Percentiles rank a stretch among this genome's conserved stretches.
These are phyloP conservation scores for Metarhizium guizhouense DNA, from an alignment of 2,329 filamentous ascomycete species.

Conservation along the genomic window DNA sequence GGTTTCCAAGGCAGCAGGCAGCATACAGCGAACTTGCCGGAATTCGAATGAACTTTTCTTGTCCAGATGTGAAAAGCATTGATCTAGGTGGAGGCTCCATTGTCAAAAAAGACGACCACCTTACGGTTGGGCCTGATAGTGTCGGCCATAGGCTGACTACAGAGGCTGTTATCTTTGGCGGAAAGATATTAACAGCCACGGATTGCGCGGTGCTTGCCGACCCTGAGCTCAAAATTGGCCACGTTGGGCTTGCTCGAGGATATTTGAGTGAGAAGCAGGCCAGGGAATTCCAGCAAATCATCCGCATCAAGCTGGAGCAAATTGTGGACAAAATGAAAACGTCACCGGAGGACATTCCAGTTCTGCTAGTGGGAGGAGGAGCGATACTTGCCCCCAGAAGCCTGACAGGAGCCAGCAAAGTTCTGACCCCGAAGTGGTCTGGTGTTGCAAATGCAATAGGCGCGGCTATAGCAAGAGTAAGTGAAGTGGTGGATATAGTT, in stretches of 20 bases:
- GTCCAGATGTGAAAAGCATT: not conserved
- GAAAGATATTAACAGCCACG: no score
- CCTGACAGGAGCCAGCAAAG: constrained; percentile 45
- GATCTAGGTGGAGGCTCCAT: no score
- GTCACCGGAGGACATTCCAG: constrained; percentile 47
- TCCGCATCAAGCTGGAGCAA: constrained; percentile 39
- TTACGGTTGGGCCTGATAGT: no score
- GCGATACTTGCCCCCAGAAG: constrained; percentile 25
- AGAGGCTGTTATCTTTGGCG: no score
- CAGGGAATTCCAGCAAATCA: no score
- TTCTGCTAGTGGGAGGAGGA: constrained; percentile 55
- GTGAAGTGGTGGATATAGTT: constrained; percentile 41
- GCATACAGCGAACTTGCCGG: not conserved
- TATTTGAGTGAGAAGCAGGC: not conserved
- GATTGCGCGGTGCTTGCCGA: no score
- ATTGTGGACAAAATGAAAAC: constrained; percentile 56
- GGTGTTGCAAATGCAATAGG: constrained; percentile 57
- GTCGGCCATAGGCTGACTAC: no score
- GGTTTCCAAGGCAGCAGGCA: not conserved
- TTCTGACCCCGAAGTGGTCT: constrained; percentile 47
- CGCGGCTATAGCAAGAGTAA: constrained; percentile 52
- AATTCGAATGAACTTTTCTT: not conserved
- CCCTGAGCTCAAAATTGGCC: not conserved
- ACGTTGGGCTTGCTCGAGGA: not conserved
- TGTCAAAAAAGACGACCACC: no score